phyloP scores from a whole-genome alignment of 2,329 filamentous ascomycete genomes.

The Rachicladosporium sp. region DNA sequence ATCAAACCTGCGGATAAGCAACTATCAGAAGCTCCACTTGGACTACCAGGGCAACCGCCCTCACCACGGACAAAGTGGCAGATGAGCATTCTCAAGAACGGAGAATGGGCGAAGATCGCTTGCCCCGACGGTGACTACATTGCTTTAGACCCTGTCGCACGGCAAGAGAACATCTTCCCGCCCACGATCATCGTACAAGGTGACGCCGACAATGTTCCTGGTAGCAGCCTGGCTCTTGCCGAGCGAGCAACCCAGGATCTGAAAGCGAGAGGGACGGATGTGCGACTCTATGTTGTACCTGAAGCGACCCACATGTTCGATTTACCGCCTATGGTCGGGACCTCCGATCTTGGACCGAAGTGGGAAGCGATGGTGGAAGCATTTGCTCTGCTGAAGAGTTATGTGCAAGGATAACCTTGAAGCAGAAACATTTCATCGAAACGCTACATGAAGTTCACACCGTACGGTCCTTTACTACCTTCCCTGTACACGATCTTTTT shows the following conservation, averaged over 20 bases:
- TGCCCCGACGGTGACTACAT: constrained; percentile 10
- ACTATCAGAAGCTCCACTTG: constrained; percentile 7
- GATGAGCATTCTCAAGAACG: constrained; percentile 9
- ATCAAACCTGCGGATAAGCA: constrained; percentile 8
- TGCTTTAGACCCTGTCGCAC: constrained; percentile 11
- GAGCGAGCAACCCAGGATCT: constrained; percentile 9
- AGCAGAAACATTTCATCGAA: neutral
- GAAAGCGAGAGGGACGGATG: constrained; percentile 7
- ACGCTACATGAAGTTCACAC: too few relatives aligned
- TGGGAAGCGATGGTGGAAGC: constrained; percentile 10
- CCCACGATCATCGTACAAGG: constrained; percentile 12
- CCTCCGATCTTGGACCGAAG: constrained; percentile 7
- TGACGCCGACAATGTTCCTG: constrained; percentile 10
- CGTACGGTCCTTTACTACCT: too few relatives aligned
- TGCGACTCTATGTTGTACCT: constrained; percentile 7
- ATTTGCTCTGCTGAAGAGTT: constrained; percentile 8
- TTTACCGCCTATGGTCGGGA: constrained; percentile 9
- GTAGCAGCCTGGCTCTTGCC: constrained; percentile 8
- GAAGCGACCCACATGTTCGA: constrained; percentile 13
- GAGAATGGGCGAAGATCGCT: constrained; percentile 9
- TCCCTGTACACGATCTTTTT: too few relatives aligned
- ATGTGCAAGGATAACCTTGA: neutral
- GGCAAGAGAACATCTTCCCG: constrained; percentile 8
- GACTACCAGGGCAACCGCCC: constrained; percentile 7
- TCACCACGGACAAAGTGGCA: constrained; percentile 10